Conservation (phyloP, 495 filamentous ascomycete species). For the Penicillium goetzii region DNA sequence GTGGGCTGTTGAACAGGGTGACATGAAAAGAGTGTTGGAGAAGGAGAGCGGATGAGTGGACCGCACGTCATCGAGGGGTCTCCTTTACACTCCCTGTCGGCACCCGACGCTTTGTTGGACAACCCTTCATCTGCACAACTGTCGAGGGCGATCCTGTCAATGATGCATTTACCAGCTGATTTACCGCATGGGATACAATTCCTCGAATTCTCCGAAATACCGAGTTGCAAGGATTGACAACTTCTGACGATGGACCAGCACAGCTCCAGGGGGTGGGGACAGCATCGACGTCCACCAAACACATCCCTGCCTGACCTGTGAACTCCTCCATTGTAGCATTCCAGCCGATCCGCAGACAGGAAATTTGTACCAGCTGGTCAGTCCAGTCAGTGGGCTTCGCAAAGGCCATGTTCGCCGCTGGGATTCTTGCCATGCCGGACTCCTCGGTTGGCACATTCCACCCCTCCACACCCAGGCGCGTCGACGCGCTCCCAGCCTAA, state of each 20-base stretch:
- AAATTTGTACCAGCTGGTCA: neutral
- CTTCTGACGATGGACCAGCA: neutral
- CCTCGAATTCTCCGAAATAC: neutral
- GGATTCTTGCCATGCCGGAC: constrained; percentile 34
- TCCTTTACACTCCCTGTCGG: constrained; percentile 10
- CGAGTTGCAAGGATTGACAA: neutral
- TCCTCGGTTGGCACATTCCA: constrained; percentile 38
- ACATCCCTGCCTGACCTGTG: constrained; percentile 16
- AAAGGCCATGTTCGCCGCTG: constrained; percentile 19
- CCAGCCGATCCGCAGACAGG: constrained; percentile 21
- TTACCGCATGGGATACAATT: neutral
- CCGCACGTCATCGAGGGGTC: constrained; percentile 32
- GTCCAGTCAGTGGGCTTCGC: neutral
- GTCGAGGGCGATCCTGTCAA: constrained; percentile 6
- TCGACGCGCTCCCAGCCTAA: constrained; percentile 34
- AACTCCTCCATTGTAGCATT: constrained; percentile 21
- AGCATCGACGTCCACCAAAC: neutral
- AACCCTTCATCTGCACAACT: constrained; percentile 5
- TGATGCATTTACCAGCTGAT: neutral
- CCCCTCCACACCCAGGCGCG: constrained; percentile 38
- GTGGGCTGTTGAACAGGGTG: neutral
- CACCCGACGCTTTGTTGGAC: neutral
- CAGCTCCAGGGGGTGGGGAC: neutral
- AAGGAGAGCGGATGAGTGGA: neutral
- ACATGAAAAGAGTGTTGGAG: neutral